Percentiles rank a stretch among this genome's conserved stretches.
Conservation (phyloP, 768 basidiomycete species). For the Tylopilus felleus region DNA sequence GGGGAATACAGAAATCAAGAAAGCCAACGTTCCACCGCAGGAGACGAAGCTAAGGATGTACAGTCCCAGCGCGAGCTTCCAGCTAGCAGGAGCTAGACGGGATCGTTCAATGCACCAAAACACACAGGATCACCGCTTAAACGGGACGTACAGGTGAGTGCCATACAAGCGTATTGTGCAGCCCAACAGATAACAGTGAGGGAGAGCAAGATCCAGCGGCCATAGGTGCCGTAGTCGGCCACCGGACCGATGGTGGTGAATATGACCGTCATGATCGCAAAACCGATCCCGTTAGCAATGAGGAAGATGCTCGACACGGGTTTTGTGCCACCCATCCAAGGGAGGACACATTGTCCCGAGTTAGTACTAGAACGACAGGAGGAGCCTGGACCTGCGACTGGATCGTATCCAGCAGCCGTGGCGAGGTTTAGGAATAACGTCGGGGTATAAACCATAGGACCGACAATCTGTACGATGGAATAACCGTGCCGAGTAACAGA, state of each 20-base stretch:
- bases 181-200: slow-evolving; percentile 77
- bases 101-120: background rate
- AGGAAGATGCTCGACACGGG: slow-evolving; percentile 74
- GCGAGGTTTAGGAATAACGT: slow-evolving; percentile 76
- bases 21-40: slow-evolving; percentile 78
- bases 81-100: slow-evolving; percentile 55
- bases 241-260: slow-evolving; percentile 71
- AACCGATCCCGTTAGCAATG: slow-evolving; percentile 71
- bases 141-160: slow-evolving; percentile 54
- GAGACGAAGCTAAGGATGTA: slow-evolving; percentile 78
- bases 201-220: slow-evolving; percentile 74
- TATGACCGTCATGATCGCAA: slow-evolving; percentile 75
- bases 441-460: slow-evolving; percentile 64
- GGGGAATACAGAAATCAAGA: slow-evolving; percentile 76
- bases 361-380: slow-evolving; percentile 53
- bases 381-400: slow-evolving; percentile 63
- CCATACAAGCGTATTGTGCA: slow-evolving; percentile 74
- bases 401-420: slow-evolving; percentile 72
- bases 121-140: rapidly evolving
- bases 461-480: slow-evolving; percentile 55
- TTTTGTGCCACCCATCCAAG: slow-evolving; percentile 73
- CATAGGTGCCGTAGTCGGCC: slow-evolving; percentile 46
- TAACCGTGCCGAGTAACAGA: background rate
- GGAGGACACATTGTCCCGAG: slow-evolving; percentile 74
- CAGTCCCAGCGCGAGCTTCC: slow-evolving; percentile 74